Evolutionary conservation across 805 yeast genomes (phyloP), one percentile per base, ranked within the genome.

Genomic region (Kuraishia borneana): DNA sequence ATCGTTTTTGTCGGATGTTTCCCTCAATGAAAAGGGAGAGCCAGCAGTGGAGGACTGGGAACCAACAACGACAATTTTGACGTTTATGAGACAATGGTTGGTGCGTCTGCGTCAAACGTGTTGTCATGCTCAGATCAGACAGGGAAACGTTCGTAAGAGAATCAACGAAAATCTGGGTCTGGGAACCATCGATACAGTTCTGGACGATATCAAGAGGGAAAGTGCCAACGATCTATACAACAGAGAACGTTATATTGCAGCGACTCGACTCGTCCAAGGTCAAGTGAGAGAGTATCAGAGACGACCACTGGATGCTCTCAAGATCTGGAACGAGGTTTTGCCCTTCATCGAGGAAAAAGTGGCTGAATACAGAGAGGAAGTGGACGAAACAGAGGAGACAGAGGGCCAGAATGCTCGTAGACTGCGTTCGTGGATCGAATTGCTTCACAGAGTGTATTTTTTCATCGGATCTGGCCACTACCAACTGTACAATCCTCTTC

Each of bases 401-500:
- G 18, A 26, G 18, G 21, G 31, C 9, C 41, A 38, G 21, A 41
- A 42, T 21, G 39, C 32, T 16, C 43, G 32, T 34, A 23, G 26
- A 32, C 45, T 68, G 8, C 55, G 82, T 40, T 47, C 59, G 10
- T 68, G 76, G 73, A 43, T 66, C 21, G 80, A 83, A 33, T 46
- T 74, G 8, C 55, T 83, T 12, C 96, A 92, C 50, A 76, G 88
- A 34, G 67, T 79, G 30, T 80, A 73, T 47, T 89, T 88, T 48
- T 72, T 85, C 40, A 60, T 82, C 18, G 96, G 84, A 0, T 73
- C 87, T 2, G 71, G 82, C 0, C 72, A 80, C 46, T 83, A 67
- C 42, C 88, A 80, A 44, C 48, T 63, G 22, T 61, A 63, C 30
- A 48, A 58, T 9, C 66, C 63, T 6, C 53, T 55, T 46, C 44